phyloP scores from a whole-genome alignment of 2,329 filamentous ascomycete genomes.

The Coniosporium tulheliwenetii region DNA sequence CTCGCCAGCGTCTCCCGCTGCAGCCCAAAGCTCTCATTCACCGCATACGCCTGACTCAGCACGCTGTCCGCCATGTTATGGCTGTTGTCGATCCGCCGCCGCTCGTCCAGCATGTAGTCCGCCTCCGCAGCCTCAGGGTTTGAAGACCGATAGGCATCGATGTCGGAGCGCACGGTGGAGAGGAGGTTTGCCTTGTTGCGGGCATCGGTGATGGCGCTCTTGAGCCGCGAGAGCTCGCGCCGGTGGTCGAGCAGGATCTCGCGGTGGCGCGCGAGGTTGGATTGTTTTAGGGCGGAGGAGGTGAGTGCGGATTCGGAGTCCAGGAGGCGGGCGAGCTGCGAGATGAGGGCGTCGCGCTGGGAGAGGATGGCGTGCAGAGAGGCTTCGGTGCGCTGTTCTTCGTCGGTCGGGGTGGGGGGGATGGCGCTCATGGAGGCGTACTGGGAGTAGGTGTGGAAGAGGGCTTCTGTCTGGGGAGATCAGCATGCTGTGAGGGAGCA shows the following conservation, averaged over 20 bases:
- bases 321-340: slow-evolving; percentile 72
- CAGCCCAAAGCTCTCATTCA: slow-evolving; percentile 77
- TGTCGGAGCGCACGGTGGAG: slow-evolving; percentile 80
- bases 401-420: slow-evolving; percentile 67
- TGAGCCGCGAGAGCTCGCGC: slow-evolving; percentile 64
- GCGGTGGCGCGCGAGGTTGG: slow-evolving; percentile 80
- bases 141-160: slow-evolving; percentile 68
- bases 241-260: slow-evolving; percentile 81
- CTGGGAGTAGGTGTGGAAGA: slow-evolving; percentile 79
- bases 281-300: slow-evolving; percentile 89
- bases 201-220: slow-evolving; percentile 55
- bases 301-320: slow-evolving; percentile 82
- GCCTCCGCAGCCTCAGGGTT: slow-evolving; percentile 76
- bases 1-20: slow-evolving; percentile 79
- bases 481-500: too few relatives aligned
- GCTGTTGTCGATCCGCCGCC: slow-evolving; percentile 70
- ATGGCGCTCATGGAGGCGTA: slow-evolving; percentile 70
- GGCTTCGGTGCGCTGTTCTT: slow-evolving; percentile 64
- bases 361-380: slow-evolving; percentile 67
- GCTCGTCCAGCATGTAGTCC: slow-evolving; percentile 94
- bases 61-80: slow-evolving; percentile 82
- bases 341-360: slow-evolving; percentile 67
- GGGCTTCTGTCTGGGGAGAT: slow-evolving; percentile 55
- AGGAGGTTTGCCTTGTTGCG: slow-evolving; percentile 83
- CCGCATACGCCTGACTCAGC: slow-evolving; percentile 87